Evolutionary conservation across 2,329 filamentous ascomycete species (phyloP).

Genomic region (Aureobasidium subglaciale): DNA sequence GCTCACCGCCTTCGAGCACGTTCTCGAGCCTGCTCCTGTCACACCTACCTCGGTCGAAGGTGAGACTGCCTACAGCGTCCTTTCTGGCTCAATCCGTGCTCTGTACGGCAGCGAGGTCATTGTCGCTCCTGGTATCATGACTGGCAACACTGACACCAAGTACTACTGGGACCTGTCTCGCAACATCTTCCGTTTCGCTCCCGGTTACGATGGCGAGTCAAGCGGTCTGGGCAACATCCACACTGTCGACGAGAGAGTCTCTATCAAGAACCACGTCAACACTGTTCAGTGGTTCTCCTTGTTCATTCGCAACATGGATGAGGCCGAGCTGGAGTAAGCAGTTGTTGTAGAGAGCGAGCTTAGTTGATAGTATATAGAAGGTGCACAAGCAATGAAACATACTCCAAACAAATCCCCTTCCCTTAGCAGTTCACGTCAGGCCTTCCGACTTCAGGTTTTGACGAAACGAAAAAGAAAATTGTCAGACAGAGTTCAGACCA

Average conservation of each 20-base stretch:
- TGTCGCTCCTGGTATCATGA: slow-evolving; percentile 30
- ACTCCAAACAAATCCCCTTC: background rate
- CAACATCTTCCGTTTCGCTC: slow-evolving; percentile 32
- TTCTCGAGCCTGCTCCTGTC: slow-evolving; percentile 28
- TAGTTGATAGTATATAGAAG: background rate
- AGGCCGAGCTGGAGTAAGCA: slow-evolving; percentile 28
- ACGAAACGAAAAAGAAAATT: background rate
- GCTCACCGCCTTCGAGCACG: slow-evolving; percentile 22
- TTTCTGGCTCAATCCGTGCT: slow-evolving; percentile 38
- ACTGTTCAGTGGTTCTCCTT: slow-evolving; percentile 37
- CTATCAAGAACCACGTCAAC: slow-evolving; percentile 36
- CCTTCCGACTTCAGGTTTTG: background rate
- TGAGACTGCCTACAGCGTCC: slow-evolving; percentile 27
- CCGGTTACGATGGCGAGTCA: slow-evolving; percentile 26
- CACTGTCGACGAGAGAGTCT: slow-evolving; percentile 28
- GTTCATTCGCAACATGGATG: slow-evolving; percentile 41
- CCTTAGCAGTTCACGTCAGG: background rate
- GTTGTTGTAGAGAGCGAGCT: background rate
- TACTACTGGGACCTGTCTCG: slow-evolving; percentile 31
- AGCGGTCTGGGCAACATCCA: slow-evolving; percentile 27
- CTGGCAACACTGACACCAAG: slow-evolving; percentile 30
- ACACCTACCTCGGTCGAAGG: slow-evolving; percentile 30
- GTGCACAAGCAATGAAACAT: background rate
- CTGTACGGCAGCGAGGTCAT: slow-evolving; percentile 37
- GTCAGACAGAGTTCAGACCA: background rate